Conservation (phyloP, 768 basidiomycete species). For the Rhodosporidiobolus sp. region DNA sequence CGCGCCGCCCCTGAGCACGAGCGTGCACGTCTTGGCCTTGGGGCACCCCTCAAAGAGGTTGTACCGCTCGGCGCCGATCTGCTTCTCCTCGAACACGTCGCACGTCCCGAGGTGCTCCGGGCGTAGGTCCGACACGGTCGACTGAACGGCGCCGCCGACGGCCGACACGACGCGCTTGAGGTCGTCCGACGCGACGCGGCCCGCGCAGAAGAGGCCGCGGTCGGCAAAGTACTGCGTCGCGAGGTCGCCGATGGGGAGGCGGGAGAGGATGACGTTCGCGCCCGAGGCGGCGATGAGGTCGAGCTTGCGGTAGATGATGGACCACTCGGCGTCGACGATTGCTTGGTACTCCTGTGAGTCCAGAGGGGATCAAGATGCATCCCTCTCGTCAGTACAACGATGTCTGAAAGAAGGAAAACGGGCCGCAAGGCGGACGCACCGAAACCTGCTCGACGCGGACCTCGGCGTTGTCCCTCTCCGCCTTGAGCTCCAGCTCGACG, state of each 20-base stretch:
- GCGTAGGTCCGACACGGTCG: conserved; percentile 85
- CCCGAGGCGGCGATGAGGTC: conserved; percentile 94
- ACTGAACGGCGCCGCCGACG: conserved; percentile 89
- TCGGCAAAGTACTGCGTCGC: conserved; percentile 99
- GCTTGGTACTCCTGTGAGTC: conserved; percentile 80
- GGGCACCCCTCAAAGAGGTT: conserved; percentile 92
- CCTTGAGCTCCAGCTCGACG: conserved; percentile 96
- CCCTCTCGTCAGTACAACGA: background rate
- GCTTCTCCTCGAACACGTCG: conserved; percentile 84
- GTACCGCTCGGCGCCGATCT: conserved; percentile 94
- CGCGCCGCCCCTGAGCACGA: conserved; percentile 90
- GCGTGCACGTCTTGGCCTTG: conserved; percentile 90
- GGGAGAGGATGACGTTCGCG: conserved; percentile 94
- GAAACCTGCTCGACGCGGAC: conserved; percentile 94
- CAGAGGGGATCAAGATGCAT: background rate
- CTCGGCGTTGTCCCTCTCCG: conserved; percentile 98
- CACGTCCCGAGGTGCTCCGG: conserved; percentile 92
- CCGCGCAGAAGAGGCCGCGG: conserved; percentile 97
- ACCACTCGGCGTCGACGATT: conserved; percentile 99
- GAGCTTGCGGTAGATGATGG: conserved; percentile 96
- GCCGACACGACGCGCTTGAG: conserved; percentile 92
- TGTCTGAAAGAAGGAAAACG: background rate
- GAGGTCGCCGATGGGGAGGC: conserved; percentile 95
- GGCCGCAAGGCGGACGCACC: conserved; percentile 31
- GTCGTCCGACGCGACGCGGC: conserved; percentile 85